A percentile compares a stretch with the other conserved stretches of the same genome.
These are phyloP conservation scores for Pythium volutum DNA, from an alignment of 352 stramenopile species.

Conservation along the genomic window DNA sequence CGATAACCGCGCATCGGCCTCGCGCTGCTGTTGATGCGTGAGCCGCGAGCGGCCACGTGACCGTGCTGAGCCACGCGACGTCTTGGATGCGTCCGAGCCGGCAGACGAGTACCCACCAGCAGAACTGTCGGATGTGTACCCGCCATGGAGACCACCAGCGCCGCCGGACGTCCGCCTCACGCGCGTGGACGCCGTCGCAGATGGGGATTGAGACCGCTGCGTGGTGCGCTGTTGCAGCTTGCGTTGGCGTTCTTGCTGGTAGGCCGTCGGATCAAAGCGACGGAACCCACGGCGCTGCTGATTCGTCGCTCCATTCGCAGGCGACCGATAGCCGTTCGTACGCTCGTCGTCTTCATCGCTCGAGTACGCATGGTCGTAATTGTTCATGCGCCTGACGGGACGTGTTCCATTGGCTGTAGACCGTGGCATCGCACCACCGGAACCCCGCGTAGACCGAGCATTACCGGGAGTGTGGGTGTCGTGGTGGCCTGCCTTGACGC, in stretches of 20 bases:
- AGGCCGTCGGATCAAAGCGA: conserved; percentile 79
- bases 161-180: neutral
- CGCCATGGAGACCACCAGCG: conserved; percentile 11
- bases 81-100: conserved; percentile 47
- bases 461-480: neutral
- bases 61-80: conserved; percentile 40
- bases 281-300: conserved; percentile 36
- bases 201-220: conserved; percentile 36
- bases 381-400: neutral
- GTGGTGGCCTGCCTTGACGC: conserved; percentile 31
- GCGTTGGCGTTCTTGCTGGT: conserved; percentile 69
- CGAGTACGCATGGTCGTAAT: conserved; percentile 13
- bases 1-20: conserved; percentile 47
- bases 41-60: conserved; percentile 33
- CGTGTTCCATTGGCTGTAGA: conserved; percentile 4
- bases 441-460: neutral
- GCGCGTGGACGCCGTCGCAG: neutral
- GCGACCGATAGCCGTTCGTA: conserved; percentile 17
- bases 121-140: conserved; percentile 68
- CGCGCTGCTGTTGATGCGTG: conserved; percentile 52
- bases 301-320: neutral
- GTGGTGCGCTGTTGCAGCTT: conserved; percentile 35
- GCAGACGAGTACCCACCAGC: conserved; percentile 64
- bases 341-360: conserved; percentile 22
- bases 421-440: neutral